Percentiles rank a stretch among this genome's conserved stretches.
Conservation (phyloP, 2,329 filamentous ascomycete genomes). For the Colletotrichum sp. region DNA sequence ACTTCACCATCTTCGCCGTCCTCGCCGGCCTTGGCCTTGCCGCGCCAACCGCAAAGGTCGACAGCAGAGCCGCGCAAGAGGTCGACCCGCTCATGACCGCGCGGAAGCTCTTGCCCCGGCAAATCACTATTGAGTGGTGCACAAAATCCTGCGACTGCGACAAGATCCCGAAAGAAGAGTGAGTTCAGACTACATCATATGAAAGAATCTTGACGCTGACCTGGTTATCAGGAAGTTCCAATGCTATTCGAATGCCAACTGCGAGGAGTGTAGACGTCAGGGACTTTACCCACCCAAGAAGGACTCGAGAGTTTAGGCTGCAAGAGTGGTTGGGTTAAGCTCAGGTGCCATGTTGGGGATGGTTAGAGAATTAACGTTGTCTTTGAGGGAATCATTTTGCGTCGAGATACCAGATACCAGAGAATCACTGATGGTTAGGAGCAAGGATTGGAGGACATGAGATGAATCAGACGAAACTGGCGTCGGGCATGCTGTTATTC, state of each 20-base stretch:
- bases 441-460: background rate
- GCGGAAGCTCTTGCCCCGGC: background rate
- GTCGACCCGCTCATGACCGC: conserved; percentile 18
- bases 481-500: background rate
- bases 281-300: background rate
- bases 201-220: background rate
- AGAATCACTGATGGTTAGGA: background rate
- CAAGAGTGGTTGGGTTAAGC: background rate
- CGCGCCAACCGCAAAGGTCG: background rate
- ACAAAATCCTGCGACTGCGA: conserved; percentile 30
- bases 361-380: background rate
- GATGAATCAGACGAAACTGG: background rate
- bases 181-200: background rate
- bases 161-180: conserved; percentile 26
- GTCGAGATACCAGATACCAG: background rate
- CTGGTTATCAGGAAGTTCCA: conserved; percentile 33
- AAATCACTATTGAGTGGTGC: background rate
- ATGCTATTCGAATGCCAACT: conserved; percentile 37
- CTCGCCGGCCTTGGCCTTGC: background rate
- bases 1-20: conserved; percentile 8
- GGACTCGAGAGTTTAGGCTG: background rate
- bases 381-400: background rate
- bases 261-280: conserved; percentile 25
- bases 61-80: background rate
- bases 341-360: background rate